Evolutionary conservation across 768 basidiomycete species (phyloP), one percentile per base, ranked within the genome.

Genomic region (Agrocybe chaxingu): DNA sequence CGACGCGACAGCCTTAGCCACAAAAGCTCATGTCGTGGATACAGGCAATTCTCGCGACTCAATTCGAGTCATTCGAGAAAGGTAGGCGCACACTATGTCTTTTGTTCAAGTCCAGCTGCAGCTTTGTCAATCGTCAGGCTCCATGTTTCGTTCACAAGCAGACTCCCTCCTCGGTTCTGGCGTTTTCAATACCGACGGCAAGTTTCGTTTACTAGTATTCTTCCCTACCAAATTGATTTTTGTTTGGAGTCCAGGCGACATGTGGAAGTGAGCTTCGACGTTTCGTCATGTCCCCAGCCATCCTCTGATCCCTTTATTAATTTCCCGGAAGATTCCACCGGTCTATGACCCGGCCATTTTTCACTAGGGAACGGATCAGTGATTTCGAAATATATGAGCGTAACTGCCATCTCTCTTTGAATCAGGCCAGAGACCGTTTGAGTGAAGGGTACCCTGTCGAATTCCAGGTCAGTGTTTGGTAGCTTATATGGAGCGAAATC

Each of bases 331-430:
- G 84, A 57, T 76, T 84, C 54, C 84, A 87, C 59, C 77, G 85
- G 8, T 57, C 71, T 5, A 82, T 87, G 69, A 80, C 83, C 1
- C 78, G 85, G 0, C 85, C 85, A 0, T 87, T 87, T 70, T 87
- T 87, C 69, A 76, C 62, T 52, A 75, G 71, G 35, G 85, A 85
- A 31, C 66, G 74, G 40, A 75, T 84, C 42, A 75, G 71, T 41
- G 75, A 84, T 58, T 85, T 84, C 48, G 77, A 82, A 33, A 79
- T 75, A 30, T 84, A 83, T 54, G 80, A 77, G 45, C 66, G 74
- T 9, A 79, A 82, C 37, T 70, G 79, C 3, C 68, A 73, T 40
- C 65, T 74, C 32, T 71, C 75, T 3, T 61, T 86, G 9, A 54
- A 58, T 4, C 62, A 72, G 38, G 68, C 78, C 52, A 76, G 74